Conservation (phyloP, 768 basidiomycete genomes). For the Rhodotorula sphaerocarpa region DNA sequence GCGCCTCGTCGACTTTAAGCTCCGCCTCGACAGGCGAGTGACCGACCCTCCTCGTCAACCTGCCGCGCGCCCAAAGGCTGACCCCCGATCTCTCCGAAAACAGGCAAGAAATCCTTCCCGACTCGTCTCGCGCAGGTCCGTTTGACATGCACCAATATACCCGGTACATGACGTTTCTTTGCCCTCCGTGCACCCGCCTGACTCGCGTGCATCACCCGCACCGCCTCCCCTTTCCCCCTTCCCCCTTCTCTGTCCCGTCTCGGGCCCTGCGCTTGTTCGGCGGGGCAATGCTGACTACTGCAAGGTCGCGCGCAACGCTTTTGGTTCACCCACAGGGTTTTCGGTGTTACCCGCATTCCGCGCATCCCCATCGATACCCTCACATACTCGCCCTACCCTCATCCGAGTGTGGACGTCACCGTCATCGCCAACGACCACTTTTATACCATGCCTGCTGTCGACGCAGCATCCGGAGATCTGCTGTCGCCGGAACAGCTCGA, state of each 20-base stretch:
- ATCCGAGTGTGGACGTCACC: conserved; percentile 53
- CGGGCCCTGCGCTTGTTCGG: neutral
- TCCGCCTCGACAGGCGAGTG: conserved; percentile 34
- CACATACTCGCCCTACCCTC: conserved; percentile 49
- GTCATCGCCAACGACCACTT: conserved; percentile 69
- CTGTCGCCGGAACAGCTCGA: conserved; percentile 51
- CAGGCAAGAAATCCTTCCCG: conserved; percentile 63
- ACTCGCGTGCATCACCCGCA: conserved; percentile 1
- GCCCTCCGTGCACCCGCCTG: neutral
- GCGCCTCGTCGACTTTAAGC: conserved; percentile 65
- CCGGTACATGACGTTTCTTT: conserved; percentile 36
- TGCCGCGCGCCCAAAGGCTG: neutral
- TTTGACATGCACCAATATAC: conserved; percentile 48
- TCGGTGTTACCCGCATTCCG: conserved; percentile 71
- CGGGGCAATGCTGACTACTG: conserved; percentile 13
- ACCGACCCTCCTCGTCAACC: too few species aligned
- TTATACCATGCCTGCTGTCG: conserved; percentile 65
- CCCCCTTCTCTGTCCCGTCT: neutral
- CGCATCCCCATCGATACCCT: conserved; percentile 58
- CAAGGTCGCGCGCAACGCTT: conserved; percentile 35
- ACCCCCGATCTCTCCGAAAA: too few species aligned
- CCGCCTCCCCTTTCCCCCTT: conserved; percentile 6
- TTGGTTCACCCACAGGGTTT: conserved; percentile 47
- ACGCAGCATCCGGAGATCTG: conserved; percentile 48
- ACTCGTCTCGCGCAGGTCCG: conserved; percentile 64